A percentile compares a stretch with the other conserved stretches of the same genome.
phyloP scores from a whole-genome alignment of 2,329 filamentous ascomycete species.

The Pseudogymnoascus verrucosus region DNA sequence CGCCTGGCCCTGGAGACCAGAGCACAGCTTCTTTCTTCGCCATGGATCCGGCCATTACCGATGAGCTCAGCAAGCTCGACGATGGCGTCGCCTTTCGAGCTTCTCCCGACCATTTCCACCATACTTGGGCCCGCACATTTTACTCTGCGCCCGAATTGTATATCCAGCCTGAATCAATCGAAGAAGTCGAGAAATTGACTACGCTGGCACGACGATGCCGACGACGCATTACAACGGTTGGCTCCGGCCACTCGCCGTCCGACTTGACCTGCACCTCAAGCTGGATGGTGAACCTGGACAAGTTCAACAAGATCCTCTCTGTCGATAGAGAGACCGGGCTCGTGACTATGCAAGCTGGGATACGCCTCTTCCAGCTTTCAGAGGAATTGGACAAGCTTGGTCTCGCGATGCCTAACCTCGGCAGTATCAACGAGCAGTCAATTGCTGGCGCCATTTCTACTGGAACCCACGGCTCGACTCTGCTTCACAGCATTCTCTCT shows the following conservation, averaged over 20 bases:
- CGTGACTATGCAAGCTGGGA: slow-evolving; percentile 79
- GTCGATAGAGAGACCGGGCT: slow-evolving; percentile 58
- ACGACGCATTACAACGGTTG: slow-evolving; percentile 75
- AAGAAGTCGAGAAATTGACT: slow-evolving; percentile 77
- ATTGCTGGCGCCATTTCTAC: slow-evolving; percentile 89
- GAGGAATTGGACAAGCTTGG: slow-evolving; percentile 65
- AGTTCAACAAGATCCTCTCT: slow-evolving; percentile 63
- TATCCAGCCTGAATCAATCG: slow-evolving; percentile 70
- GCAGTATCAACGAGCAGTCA: slow-evolving; percentile 91
- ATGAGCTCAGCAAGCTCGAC: slow-evolving; percentile 49
- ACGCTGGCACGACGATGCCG: slow-evolving; percentile 73
- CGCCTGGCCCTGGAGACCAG: not conserved
- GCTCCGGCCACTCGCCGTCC: slow-evolving; percentile 85
- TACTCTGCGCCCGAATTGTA: slow-evolving; percentile 84
- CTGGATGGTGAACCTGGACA: slow-evolving; percentile 92
- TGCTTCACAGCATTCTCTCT: slow-evolving; percentile 75
- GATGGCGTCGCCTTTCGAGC: slow-evolving; percentile 69
- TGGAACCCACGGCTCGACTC: slow-evolving; percentile 83
- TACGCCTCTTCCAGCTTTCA: slow-evolving; percentile 69
- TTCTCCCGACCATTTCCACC: slow-evolving; percentile 63
- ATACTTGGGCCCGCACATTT: slow-evolving; percentile 93
- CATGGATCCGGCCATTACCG: slow-evolving; percentile 35
- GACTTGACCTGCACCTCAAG: slow-evolving; percentile 87
- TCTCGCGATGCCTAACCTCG: slow-evolving; percentile 82
- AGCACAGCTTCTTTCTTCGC: not conserved